A percentile compares a stretch with the other conserved stretches of the same genome.
Conservation (phyloP, 2,329 filamentous ascomycete species). For the Neofusicoccum laricinum region DNA sequence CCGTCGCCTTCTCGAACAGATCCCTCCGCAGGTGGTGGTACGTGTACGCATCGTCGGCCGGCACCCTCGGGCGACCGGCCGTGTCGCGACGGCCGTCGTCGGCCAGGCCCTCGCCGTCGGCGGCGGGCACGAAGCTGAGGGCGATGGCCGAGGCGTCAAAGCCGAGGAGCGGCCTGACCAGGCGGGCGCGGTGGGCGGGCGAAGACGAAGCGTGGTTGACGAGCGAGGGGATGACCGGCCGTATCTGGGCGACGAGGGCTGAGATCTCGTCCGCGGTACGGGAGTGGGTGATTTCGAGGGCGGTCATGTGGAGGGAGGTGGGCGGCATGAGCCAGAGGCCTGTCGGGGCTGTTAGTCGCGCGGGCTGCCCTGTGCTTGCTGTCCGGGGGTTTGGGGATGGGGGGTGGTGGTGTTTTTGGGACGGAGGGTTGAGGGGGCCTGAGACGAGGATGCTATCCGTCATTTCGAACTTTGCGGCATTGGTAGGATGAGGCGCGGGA, state of each 20-base stretch:
- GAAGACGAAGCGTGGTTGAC: conserved; percentile 68
- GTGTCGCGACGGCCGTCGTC: not conserved
- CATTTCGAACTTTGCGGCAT: too few species aligned
- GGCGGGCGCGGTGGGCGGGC: conserved; percentile 63
- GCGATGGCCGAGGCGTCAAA: conserved; percentile 85
- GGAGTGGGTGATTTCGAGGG: conserved; percentile 80
- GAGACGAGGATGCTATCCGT: too few species aligned
- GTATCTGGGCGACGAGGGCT: conserved; percentile 56
- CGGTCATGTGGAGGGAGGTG: conserved; percentile 77
- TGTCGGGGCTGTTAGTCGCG: conserved; percentile 33
- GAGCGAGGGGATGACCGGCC: conserved; percentile 57
- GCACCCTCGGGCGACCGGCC: conserved; percentile 24
- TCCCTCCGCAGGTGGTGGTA: conserved; percentile 90
- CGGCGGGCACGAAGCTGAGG: conserved; percentile 79
- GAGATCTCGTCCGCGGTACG: conserved; percentile 68
- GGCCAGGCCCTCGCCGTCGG: conserved; percentile 41
- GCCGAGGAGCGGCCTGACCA: conserved; percentile 78
- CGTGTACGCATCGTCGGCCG: conserved; percentile 65
- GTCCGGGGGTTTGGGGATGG: not conserved
- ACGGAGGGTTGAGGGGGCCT: not conserved
- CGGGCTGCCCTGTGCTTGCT: too few species aligned
- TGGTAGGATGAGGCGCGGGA: not conserved
- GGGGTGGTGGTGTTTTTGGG: not conserved
- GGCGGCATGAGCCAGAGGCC: conserved; percentile 84
- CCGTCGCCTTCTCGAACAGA: conserved; percentile 56